These are phyloP conservation scores for Gynandropsis gynandra DNA, from an alignment of 345 rosid species.

Conservation along the genomic window DNA sequence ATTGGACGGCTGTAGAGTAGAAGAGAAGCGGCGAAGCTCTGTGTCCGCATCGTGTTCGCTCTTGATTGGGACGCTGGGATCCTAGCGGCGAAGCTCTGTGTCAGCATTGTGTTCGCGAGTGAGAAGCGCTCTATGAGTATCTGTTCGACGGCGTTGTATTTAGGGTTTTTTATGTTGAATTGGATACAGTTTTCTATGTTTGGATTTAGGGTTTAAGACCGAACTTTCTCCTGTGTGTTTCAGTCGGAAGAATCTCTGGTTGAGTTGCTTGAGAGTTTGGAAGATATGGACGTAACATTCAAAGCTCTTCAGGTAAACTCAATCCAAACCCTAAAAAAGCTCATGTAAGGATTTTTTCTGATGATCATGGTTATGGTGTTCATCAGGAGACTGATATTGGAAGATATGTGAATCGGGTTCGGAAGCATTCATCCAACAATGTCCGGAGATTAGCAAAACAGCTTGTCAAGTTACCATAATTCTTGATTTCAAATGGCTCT, in stretches of 20 bases:
- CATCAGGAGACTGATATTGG: slow-evolving; percentile 25
- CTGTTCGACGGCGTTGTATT: too few species aligned
- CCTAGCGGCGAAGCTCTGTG: too few species aligned
- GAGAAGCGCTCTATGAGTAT: too few species aligned
- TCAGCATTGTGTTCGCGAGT: too few species aligned
- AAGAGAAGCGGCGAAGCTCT: too few species aligned
- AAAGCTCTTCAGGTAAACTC: background rate
- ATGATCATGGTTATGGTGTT: background rate
- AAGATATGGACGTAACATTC: slow-evolving; percentile 72
- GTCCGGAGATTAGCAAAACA: slow-evolving; percentile 73
- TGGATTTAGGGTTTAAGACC: slow-evolving; percentile 3
- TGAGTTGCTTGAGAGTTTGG: slow-evolving; percentile 68
- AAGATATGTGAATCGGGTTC: slow-evolving; percentile 50
- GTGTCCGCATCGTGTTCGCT: too few species aligned
- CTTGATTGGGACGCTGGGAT: too few species aligned
- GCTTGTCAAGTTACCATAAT: slow-evolving; percentile 44
- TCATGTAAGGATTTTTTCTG: background rate
- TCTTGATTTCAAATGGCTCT: too few species aligned
- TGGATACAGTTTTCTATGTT: background rate
- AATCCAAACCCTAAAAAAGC: too few species aligned
- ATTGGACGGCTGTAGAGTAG: too few species aligned
- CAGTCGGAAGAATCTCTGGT: slow-evolving; percentile 65
- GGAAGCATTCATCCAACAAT: slow-evolving; percentile 69
- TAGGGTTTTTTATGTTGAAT: too few species aligned
- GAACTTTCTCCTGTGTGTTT: too few species aligned